phyloP scores from a whole-genome alignment of 129 eudicot genomes.

The Sambucus nigra region DNA sequence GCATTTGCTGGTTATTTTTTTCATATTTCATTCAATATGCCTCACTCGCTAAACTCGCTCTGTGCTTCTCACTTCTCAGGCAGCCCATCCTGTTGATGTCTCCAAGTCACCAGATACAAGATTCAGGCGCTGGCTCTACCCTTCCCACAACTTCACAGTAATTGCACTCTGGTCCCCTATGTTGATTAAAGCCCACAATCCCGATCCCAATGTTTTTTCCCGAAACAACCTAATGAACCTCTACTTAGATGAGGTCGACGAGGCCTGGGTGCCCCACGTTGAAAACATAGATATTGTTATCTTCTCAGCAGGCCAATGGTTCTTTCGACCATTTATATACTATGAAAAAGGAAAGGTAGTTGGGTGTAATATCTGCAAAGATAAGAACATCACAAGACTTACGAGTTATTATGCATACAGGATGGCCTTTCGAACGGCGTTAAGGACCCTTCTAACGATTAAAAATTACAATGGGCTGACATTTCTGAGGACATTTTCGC shows the following conservation, averaged over 20 bases:
- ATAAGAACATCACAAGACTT: constrained; percentile 32
- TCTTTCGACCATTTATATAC: constrained; percentile 41
- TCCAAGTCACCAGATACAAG: constrained; percentile 30
- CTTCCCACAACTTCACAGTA: constrained; percentile 40
- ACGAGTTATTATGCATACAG: constrained; percentile 28
- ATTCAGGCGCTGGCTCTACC: constrained; percentile 41
- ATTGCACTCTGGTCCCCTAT: constrained; percentile 46
- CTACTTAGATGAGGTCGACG: constrained; percentile 44
- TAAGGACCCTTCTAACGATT: constrained; percentile 25
- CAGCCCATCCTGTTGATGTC: constrained; percentile 28
- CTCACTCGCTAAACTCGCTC: too few species aligned
- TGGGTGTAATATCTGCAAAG: constrained; percentile 42
- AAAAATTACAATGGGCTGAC: constrained; percentile 40
- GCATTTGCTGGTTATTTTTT: not conserved
- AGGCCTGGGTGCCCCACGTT: constrained; percentile 34
- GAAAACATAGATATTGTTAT: constrained; percentile 31
- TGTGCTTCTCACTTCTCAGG: constrained; percentile 33
- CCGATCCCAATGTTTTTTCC: constrained; percentile 19
- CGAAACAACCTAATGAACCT: constrained; percentile 30
- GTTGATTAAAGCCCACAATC: constrained; percentile 28
- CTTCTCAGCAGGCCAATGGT: constrained; percentile 58
- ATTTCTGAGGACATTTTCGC: constrained; percentile 39
- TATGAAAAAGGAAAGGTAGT: constrained; percentile 33
- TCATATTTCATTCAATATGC: too few species aligned
- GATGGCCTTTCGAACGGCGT: constrained; percentile 41